Percentiles rank a stretch among this genome's conserved stretches.
These are phyloP conservation scores for Penicillium canescens DNA, from an alignment of 495 filamentous ascomycete genomes.

Conservation along the genomic window DNA sequence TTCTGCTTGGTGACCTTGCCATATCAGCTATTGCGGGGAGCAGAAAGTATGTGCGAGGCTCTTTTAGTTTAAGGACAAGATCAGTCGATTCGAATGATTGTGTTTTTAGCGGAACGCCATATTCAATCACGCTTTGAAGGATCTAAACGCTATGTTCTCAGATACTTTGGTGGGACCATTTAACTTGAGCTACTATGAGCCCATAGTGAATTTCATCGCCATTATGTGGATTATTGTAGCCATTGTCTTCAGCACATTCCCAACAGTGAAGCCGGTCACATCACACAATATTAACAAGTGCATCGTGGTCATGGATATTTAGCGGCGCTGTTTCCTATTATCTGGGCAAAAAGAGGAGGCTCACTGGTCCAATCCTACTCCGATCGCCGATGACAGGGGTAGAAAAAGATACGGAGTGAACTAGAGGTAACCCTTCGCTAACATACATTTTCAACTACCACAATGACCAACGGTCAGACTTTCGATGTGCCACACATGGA, in stretches of 20 bases:
- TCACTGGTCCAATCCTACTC: slow-evolving; percentile 11
- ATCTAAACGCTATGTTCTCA: no score
- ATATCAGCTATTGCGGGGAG: background rate
- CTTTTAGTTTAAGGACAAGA: slow-evolving; percentile 1
- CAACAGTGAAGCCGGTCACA: slow-evolving; percentile 22
- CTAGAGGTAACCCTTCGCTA: no score
- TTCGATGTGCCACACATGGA: no score
- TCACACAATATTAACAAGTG: slow-evolving; percentile 27
- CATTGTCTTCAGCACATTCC: slow-evolving; percentile 27
- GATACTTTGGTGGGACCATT: slow-evolving; percentile 1
- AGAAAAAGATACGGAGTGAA: no score
- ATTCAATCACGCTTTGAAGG: no score
- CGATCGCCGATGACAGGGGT: no score
- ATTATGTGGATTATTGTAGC: slow-evolving; percentile 21
- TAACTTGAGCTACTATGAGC: slow-evolving; percentile 18
- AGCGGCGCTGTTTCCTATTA: slow-evolving; percentile 24
- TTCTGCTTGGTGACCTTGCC: background rate
- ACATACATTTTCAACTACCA: no score
- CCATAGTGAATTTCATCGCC: slow-evolving; percentile 15
- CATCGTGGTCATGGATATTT: slow-evolving; percentile 21
- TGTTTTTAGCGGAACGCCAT: background rate
- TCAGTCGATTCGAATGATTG: background rate
- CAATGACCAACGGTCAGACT: no score
- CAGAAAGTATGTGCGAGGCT: background rate
- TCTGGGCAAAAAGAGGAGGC: slow-evolving; percentile 15